Conservation (phyloP, 2,329 filamentous ascomycete genomes). For the Emericellopsis atlantica region DNA sequence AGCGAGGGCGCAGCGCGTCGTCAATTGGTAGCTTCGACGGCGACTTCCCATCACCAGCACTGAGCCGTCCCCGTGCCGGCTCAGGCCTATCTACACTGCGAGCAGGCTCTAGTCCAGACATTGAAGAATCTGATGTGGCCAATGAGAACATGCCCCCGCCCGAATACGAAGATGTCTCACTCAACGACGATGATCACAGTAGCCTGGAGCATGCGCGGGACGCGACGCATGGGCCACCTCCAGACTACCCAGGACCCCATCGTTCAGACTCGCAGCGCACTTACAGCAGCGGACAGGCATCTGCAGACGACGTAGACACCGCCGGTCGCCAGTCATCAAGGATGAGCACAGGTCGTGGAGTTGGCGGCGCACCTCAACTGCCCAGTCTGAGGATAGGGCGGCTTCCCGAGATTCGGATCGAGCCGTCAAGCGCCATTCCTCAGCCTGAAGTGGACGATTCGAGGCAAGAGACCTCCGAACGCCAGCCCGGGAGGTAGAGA, state of each 20-base stretch:
- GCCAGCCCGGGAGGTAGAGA: too few species aligned
- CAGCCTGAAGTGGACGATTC: too few species aligned
- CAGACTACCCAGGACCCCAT: constrained; percentile 32
- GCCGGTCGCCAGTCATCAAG: neutral
- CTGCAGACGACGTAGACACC: neutral
- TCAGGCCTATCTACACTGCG: constrained; percentile 31
- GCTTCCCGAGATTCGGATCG: constrained; percentile 46
- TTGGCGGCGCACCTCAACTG: constrained; percentile 30
- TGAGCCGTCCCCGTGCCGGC: constrained; percentile 23
- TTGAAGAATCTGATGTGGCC: constrained; percentile 37
- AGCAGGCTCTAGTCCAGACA: constrained; percentile 38
- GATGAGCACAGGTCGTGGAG: constrained; percentile 13
- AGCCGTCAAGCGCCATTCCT: constrained; percentile 26
- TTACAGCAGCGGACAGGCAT: neutral
- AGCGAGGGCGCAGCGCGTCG: constrained; percentile 34
- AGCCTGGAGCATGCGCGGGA: constrained; percentile 11
- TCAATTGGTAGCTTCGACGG: constrained; percentile 43
- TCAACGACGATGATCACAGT: constrained; percentile 25
- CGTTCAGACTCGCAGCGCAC: constrained; percentile 11
- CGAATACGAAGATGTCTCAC: constrained; percentile 37
- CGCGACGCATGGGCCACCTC: constrained; percentile 34
- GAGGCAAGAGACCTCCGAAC: too few species aligned
- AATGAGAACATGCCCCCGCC: constrained; percentile 36
- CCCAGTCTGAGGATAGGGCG: constrained; percentile 36
- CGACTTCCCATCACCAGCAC: constrained; percentile 25